phyloP scores from a whole-genome alignment of 1,284 basidiomycete species.

The Ganoderma sinense region DNA sequence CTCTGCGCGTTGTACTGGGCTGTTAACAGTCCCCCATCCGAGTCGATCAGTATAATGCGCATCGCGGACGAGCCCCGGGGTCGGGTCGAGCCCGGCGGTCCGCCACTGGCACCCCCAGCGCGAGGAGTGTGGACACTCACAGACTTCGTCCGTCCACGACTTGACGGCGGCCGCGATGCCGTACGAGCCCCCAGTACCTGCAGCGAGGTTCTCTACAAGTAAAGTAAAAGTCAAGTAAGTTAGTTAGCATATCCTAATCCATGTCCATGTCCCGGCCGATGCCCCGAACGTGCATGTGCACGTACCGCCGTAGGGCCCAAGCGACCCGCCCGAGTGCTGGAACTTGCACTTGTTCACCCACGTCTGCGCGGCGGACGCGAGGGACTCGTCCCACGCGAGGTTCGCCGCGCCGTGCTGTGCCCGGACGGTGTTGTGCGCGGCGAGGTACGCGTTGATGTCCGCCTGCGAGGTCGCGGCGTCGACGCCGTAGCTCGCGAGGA shows the following conservation, averaged over 20 bases:
- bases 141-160: neutral
- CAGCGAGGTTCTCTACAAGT: constrained; percentile 66
- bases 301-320: constrained; percentile 68
- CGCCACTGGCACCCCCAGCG: no score
- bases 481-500: constrained; percentile 42
- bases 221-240: no score
- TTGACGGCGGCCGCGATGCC: neutral
- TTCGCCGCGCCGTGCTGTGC: constrained; percentile 63
- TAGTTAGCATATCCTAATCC: no score
- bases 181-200: neutral
- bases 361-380: constrained; percentile 63
- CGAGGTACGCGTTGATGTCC: constrained; percentile 53
- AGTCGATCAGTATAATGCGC: no score
- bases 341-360: constrained; percentile 73
- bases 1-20: constrained; percentile 63
- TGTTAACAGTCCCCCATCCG: constrained; percentile 36
- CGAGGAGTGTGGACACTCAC: neutral
- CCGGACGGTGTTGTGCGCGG: constrained; percentile 65
- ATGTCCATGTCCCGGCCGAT: no score
- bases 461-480: constrained; percentile 42
- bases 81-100: no score
- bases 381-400: constrained; percentile 63
- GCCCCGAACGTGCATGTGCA: constrained; percentile 6
- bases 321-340: constrained; percentile 66
- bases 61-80: no score